Evolutionary conservation across 106 monocot genomes (phyloP), one percentile per base, ranked within the genome.

Genomic region (Alisma plantagoaquatica): DNA sequence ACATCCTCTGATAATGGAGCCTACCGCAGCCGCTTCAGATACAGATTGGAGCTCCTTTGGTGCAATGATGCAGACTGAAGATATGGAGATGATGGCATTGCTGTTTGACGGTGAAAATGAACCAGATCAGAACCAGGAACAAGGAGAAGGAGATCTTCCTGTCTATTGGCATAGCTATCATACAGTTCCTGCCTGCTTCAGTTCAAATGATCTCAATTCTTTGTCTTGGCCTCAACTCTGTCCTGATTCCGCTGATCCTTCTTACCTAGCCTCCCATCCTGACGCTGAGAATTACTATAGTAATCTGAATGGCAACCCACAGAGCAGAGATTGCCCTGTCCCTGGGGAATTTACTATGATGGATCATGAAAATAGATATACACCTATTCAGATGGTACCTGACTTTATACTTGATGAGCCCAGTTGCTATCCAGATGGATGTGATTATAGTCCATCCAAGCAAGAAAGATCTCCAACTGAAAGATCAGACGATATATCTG

Each of bases 381-480:
- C 17, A 16, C 56, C 43, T 24, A 16, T 57, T 31, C 9, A 42
- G 16, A 10, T 35, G 15, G 11, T 44, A 8, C 23, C 26, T 24
- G 58, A 38, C 15, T 5, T 15, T 44, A 16, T 59, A 27, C 18
- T 43, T 24, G 31, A 48, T 6, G 61, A 33, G 6, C 49, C 61
- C 10, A 24, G 22, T 16, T 49, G 21, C 46, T 33, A 24, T 27
- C 15, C 10, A 4, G 30, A 45, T 1, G 60, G 23, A 10, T 20
- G 25, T 18, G 47, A 10, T 18, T 3, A 29, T 19, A 10, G 16
- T 29, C 45, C 11, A 18, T 27, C 11, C 30, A 41, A 26, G n/a
- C n/a, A 3, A 16, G 41, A 10, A 45, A 10, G 25, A 31, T 12
- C 23, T 2, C 33, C 35, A 20, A 20, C 18, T 15, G 41, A 49